Evolutionary conservation across 2,329 filamentous ascomycete species (phyloP).

Genomic region (Acephala macrosclerotiorum): DNA sequence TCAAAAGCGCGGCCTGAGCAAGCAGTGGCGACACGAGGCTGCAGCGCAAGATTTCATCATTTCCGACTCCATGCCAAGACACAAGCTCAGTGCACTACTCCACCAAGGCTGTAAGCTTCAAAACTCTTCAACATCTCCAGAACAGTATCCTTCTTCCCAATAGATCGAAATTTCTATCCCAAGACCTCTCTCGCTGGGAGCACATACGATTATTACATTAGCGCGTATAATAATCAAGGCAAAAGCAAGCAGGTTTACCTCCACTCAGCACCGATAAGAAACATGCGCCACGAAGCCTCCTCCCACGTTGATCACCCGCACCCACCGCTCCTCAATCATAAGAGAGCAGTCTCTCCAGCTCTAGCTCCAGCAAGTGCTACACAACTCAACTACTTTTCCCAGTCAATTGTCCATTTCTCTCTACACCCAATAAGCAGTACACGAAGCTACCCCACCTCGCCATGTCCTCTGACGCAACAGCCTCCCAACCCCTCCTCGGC

Average conservation of each 20-base stretch:
- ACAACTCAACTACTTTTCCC: background rate
- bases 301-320: conserved; percentile 5
- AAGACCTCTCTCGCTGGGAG: background rate
- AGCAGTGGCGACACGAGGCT: conserved; percentile 18
- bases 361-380: background rate
- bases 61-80: conserved; percentile 20
- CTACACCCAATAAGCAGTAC: background rate
- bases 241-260: conserved; percentile 15
- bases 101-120: conserved; percentile 8
- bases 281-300: conserved; percentile 24
- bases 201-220: background rate
- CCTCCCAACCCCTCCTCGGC: conserved; percentile 32
- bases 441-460: conserved; percentile 8
- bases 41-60: conserved; percentile 24
- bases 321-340: background rate
- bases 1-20: background rate
- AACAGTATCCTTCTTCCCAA: background rate
- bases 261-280: conserved; percentile 27
- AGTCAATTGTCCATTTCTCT: background rate
- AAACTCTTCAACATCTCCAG: conserved; percentile 6
- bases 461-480: conserved; percentile 26
- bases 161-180: background rate
- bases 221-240: background rate
- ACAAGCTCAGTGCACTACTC: conserved; percentile 11
- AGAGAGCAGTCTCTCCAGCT: conserved; percentile 3